phyloP scores from a whole-genome alignment of 345 rosid species.

The Linum lewisii region DNA sequence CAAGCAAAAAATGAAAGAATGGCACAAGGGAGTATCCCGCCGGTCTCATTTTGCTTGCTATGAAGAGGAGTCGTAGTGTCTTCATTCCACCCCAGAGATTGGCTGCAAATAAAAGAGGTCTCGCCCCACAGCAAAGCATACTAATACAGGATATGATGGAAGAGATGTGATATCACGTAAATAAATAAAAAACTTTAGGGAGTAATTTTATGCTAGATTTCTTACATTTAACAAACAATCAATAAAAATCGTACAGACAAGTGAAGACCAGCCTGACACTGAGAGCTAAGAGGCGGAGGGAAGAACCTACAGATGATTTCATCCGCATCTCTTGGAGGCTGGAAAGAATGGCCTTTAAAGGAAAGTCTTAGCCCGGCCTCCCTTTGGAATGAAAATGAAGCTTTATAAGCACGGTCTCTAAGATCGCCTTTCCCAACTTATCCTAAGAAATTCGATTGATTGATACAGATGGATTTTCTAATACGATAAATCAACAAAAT shows the following conservation, averaged over 20 bases:
- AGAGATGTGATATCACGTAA: neutral
- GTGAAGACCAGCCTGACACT: neutral
- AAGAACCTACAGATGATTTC: neutral
- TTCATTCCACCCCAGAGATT: neutral
- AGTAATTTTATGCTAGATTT: neutral
- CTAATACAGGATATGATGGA: neutral
- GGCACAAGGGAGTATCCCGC: constrained; percentile 1
- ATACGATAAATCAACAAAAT: too few relatives aligned
- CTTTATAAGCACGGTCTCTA: too few relatives aligned
- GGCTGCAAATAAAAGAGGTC: neutral
- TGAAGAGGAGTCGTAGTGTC: constrained; percentile 1
- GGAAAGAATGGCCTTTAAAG: too few relatives aligned
- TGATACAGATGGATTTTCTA: too few relatives aligned
- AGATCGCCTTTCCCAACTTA: too few relatives aligned
- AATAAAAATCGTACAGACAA: neutral
- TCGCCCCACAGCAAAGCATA: neutral
- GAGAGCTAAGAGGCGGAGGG: neutral
- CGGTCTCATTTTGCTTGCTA: neutral
- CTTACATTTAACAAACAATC: neutral
- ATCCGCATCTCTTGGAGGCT: too few relatives aligned
- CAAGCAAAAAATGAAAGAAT: neutral
- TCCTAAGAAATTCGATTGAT: too few relatives aligned
- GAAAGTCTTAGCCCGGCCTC: too few relatives aligned
- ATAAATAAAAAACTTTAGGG: neutral
- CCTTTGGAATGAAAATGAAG: too few relatives aligned